Conservation (phyloP, 1,139 yeast species). For the Blastobotrys buckinghamii region DNA sequence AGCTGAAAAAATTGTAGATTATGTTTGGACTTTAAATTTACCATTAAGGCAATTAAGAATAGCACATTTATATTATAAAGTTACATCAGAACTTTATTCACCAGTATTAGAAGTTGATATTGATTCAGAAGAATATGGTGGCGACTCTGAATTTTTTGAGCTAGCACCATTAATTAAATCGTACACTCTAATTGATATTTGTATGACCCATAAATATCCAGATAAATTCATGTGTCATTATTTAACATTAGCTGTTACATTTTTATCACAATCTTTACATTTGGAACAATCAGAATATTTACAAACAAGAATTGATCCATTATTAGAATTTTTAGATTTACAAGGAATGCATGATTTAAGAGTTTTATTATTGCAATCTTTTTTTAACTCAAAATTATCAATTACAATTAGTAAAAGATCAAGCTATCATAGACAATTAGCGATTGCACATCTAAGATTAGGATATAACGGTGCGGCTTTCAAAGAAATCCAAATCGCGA, state of each 20-base stretch:
- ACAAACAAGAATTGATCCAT: slow-evolving; percentile 10
- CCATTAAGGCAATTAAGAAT: slow-evolving; percentile 8
- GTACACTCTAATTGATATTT: slow-evolving; percentile 12
- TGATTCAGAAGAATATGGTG: background rate
- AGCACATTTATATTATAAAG: slow-evolving; percentile 5
- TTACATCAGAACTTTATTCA: slow-evolving; percentile 2
- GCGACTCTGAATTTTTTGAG: slow-evolving; percentile 1
- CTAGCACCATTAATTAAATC: slow-evolving; percentile 12
- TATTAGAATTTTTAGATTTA: slow-evolving; percentile 17
- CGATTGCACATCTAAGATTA: slow-evolving; percentile 13
- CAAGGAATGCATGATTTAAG: slow-evolving; percentile 22
- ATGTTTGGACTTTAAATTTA: background rate
- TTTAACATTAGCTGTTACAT: slow-evolving; percentile 12
- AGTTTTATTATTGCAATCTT: slow-evolving; percentile 12
- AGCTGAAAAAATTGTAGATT: background rate
- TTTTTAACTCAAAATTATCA: background rate
- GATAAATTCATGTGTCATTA: slow-evolving; percentile 14
- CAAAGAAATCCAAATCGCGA: slow-evolving; percentile 11
- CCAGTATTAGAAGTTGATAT: background rate
- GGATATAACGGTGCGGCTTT: slow-evolving; percentile 20
- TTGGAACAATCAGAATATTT: slow-evolving; percentile 9
- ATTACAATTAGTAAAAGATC: background rate
- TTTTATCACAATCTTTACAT: slow-evolving; percentile 11
- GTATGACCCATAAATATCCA: slow-evolving; percentile 11
- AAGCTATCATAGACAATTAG: slow-evolving; percentile 5